phyloP scores from a whole-genome alignment of 306 rosid genomes.

The Casuarina equisetifolia region DNA sequence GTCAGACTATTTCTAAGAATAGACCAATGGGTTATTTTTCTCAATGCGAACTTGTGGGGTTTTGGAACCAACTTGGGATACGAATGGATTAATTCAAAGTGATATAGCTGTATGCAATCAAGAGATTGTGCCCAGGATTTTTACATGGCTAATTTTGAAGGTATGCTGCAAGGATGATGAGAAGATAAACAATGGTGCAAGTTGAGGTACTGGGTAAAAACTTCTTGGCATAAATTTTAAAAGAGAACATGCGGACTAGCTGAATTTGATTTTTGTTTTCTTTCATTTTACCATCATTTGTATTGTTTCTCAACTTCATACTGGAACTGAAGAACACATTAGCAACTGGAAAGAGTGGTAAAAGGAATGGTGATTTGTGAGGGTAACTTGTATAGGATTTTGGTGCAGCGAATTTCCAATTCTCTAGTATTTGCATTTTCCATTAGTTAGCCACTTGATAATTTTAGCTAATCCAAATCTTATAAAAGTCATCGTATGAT shows the following conservation, averaged over 20 bases:
- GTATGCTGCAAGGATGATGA: neutral
- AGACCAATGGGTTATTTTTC: neutral
- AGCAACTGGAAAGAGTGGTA: neutral
- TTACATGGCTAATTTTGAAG: neutral
- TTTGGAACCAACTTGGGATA: neutral
- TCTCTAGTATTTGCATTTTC: neutral
- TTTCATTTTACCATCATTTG: neutral
- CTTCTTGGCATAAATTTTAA: neutral
- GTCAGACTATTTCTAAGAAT: neutral
- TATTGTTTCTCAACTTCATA: neutral
- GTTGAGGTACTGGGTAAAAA: conserved; percentile 10
- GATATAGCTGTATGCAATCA: neutral
- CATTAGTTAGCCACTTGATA: neutral
- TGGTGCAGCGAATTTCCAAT: neutral
- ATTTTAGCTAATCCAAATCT: conserved; percentile 3
- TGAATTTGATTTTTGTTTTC: neutral
- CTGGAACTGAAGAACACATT: neutral
- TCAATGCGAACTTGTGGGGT: neutral
- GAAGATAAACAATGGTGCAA: neutral
- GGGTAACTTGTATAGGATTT: neutral
- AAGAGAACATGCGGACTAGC: neutral
- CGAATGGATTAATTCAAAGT: neutral
- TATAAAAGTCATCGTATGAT: neutral
- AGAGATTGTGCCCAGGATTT: neutral
- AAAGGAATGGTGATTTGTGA: neutral